Base-by-base conservation (phyloP, 768 basidiomycete species). In the Gymnopilus junonius region DNA sequence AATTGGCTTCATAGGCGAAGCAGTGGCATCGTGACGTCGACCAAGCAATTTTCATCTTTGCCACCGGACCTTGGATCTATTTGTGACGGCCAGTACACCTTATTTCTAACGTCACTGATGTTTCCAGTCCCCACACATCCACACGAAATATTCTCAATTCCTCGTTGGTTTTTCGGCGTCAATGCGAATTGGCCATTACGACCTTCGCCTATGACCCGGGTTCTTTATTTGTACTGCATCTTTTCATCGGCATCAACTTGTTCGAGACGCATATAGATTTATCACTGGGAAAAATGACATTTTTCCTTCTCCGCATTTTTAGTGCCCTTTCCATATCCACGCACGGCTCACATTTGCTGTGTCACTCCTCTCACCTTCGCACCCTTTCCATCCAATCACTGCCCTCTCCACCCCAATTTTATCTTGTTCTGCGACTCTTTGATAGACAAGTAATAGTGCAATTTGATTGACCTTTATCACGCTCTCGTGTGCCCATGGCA, bases 31-130 rank as follows among this genome's bases (percentile, higher is more conserved):
- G 42, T 48, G 32, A 37, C 59, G 29, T 35, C 55, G 23, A 25
- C 37, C 31, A 34, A 59, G 15, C 46, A 27, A 43, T 54, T 10
- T 51, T 37, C 34, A 39, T 55, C 31, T 17, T 31, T 25, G 58
- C 50, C 25, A 35, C 35, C 50, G 51, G 37, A 25, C 21, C 29
- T 45, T 20, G 50, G n/a, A 21, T 23, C 50, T 35, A 43, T 63
- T n/a, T 61, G 48, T 56, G 63, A 67, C 65, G 69, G 69, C 69
- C 69, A 67, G 69, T 70, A 58, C 64, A 25, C 61, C 54, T 58
- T 43, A 43, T 15, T 64, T 58, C 25, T 59, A 45, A 58, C 45
- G 40, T 61, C 66, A 50, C 64, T 69, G 62, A 69, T 67, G 54
- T 62, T 61, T 42, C 63, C 45, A 59, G 61, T 37, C 29, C 43